Evolutionary conservation across 371 early-diverging fungal species (phyloP).

Genomic region (Mucor mucedo): DNA sequence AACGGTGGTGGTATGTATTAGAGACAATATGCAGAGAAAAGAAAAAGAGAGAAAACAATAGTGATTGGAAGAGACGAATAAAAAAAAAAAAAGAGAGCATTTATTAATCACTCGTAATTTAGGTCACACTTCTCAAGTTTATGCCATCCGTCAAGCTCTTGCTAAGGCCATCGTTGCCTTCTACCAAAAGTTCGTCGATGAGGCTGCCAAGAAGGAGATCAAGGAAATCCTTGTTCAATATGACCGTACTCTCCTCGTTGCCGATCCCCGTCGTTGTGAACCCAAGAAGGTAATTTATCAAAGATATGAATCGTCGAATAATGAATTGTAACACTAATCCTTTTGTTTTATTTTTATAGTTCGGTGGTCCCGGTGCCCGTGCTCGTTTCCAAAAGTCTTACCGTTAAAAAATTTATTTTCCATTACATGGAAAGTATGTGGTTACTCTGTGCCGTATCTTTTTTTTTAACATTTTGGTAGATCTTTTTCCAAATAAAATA

Average conservation of each 20-base stretch:
- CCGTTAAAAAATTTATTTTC: conserved; percentile 73
- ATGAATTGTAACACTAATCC: no score
- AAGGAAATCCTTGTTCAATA: conserved; percentile 94
- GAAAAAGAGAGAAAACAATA: background rate
- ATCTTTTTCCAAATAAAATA: conserved; percentile 4
- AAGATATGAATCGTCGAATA: background rate
- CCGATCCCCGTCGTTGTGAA: conserved; percentile 99
- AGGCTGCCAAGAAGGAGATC: conserved; percentile 99
- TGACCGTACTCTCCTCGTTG: conserved; percentile 99
- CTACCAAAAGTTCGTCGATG: conserved; percentile 99
- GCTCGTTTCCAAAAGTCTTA: conserved; percentile 99
- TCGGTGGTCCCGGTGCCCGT: conserved; percentile 99
- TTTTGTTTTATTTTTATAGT: conserved; percentile 46
- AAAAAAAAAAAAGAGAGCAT: background rate
- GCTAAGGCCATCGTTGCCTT: conserved; percentile 99
- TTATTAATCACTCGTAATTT: conserved; percentile 7
- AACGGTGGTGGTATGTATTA: conserved; percentile 89
- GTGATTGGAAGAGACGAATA: no score
- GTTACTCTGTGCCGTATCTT: background rate
- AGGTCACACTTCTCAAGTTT: conserved; percentile 93
- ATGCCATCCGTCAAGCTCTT: conserved; percentile 99
- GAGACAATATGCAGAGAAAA: background rate
- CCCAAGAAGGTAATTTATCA: conserved; percentile 90
- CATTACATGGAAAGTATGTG: background rate
- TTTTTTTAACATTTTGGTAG: conserved; percentile 1